These are phyloP conservation scores for Paecilomyces sp. DNA, from an alignment of 2,329 filamentous ascomycete genomes.

Conservation along the genomic window DNA sequence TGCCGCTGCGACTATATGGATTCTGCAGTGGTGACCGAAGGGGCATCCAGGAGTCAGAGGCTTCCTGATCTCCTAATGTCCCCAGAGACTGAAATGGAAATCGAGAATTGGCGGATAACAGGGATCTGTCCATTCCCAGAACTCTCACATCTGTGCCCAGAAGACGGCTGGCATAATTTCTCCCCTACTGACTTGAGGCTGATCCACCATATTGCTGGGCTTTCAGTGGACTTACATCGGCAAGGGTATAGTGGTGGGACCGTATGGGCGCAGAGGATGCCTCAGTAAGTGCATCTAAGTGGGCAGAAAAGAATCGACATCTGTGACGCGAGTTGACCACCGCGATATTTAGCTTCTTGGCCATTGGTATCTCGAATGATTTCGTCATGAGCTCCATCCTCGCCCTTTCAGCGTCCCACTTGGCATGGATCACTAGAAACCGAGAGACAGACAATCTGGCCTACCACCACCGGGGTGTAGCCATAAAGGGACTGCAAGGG, in stretches of 20 bases:
- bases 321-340: neutral
- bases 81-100: slow-evolving; percentile 71
- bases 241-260: slow-evolving; percentile 77
- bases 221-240: slow-evolving; percentile 73
- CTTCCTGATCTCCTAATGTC: slow-evolving; percentile 70
- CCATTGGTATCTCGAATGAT: slow-evolving; percentile 69
- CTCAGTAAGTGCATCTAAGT: slow-evolving; percentile 59
- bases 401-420: slow-evolving; percentile 88
- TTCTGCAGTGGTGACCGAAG: slow-evolving; percentile 56
- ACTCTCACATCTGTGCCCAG: slow-evolving; percentile 64
- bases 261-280: slow-evolving; percentile 87
- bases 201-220: slow-evolving; percentile 81
- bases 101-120: slow-evolving; percentile 76
- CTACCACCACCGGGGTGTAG: slow-evolving; percentile 79
- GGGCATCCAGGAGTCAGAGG: slow-evolving; percentile 44
- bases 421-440: slow-evolving; percentile 83
- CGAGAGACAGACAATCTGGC: slow-evolving; percentile 79
- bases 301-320: neutral
- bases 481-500: slow-evolving; percentile 79
- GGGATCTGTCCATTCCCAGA: slow-evolving; percentile 80
- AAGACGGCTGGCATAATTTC: slow-evolving; percentile 64
- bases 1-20: slow-evolving; percentile 98
- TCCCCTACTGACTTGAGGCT: slow-evolving; percentile 74
- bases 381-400: slow-evolving; percentile 94
- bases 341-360: slow-evolving; percentile 58